Evolutionary conservation across 352 stramenopile species (phyloP).

Genomic region (Albugo candida): DNA sequence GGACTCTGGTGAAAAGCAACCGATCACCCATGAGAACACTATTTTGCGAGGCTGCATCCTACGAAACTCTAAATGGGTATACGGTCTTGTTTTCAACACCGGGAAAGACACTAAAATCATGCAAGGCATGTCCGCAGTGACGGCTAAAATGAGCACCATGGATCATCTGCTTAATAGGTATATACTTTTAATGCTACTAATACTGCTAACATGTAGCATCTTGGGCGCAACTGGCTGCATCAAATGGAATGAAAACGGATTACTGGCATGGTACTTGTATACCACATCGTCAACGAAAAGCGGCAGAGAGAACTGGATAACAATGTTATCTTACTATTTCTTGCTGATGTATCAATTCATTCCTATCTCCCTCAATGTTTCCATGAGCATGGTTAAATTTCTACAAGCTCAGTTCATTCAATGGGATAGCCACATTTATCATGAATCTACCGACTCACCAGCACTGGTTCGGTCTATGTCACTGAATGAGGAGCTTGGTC

Average conservation of each 20-base stretch:
- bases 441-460: slow-evolving; percentile 70
- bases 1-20: slow-evolving; percentile 22
- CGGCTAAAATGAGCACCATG: slow-evolving; percentile 78
- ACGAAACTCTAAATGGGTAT: slow-evolving; percentile 83
- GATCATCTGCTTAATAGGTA: slow-evolving; percentile 66
- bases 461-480: slow-evolving; percentile 84
- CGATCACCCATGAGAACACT: slow-evolving; percentile 64
- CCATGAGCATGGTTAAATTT: slow-evolving; percentile 92
- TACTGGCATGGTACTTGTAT: slow-evolving; percentile 38
- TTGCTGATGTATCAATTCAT: slow-evolving; percentile 95
- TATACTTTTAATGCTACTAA: slow-evolving; percentile 38
- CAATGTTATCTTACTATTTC: slow-evolving; percentile 86
- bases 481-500: slow-evolving; percentile 88
- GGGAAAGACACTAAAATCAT: slow-evolving; percentile 88
- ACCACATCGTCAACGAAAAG: slow-evolving; percentile 16
- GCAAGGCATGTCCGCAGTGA: slow-evolving; percentile 61
- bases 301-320: slow-evolving; percentile 33
- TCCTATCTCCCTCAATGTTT: slow-evolving; percentile 94
- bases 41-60: slow-evolving; percentile 84
- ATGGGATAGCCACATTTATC: slow-evolving; percentile 88
- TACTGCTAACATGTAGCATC: slow-evolving; percentile 45
- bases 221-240: slow-evolving; percentile 36
- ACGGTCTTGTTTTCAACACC: slow-evolving; percentile 86
- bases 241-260: slow-evolving; percentile 22
- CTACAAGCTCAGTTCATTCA: slow-evolving; percentile 89